Conservation (phyloP, 805 yeast species). For the Wickerhamiella parazyma region DNA sequence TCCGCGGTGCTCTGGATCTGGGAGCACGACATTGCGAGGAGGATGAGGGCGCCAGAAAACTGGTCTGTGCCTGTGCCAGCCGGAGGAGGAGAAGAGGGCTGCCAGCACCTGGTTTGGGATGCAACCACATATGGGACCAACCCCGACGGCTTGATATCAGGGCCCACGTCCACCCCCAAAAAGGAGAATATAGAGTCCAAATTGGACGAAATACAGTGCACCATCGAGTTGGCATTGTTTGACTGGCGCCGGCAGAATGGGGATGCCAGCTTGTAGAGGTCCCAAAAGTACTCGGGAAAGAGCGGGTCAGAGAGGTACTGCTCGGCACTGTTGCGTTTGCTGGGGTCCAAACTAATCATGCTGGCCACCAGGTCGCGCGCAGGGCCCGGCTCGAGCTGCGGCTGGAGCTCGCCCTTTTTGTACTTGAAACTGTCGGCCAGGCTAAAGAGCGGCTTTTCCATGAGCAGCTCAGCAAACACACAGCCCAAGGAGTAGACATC, state of each 20-base stretch:
- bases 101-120: constrained; percentile 6
- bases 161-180: constrained; percentile 6
- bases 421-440: constrained; percentile 78
- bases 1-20: constrained; percentile 46
- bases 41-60: constrained; percentile 40
- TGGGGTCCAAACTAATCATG: constrained; percentile 56
- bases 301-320: constrained; percentile 36
- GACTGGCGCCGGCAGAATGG: constrained; percentile 18
- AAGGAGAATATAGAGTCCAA: constrained; percentile 9
- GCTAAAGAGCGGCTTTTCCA: constrained; percentile 77
- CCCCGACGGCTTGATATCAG: constrained; percentile 1
- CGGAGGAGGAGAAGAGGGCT: no score
- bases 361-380: constrained; percentile 43
- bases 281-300: constrained; percentile 58
- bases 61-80: no score
- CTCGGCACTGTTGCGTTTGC: constrained; percentile 40
- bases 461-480: constrained; percentile 74
- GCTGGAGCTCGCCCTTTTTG: constrained; percentile 51
- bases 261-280: constrained; percentile 17
- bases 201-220: constrained; percentile 34
- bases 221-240: constrained; percentile 40
- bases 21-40: constrained; percentile 46
- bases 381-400: constrained; percentile 45
- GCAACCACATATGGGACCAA: constrained; percentile 14
- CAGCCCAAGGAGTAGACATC: constrained; percentile 55